phyloP scores from a whole-genome alignment of 305 asterid species.

The Petunia hybrid region DNA sequence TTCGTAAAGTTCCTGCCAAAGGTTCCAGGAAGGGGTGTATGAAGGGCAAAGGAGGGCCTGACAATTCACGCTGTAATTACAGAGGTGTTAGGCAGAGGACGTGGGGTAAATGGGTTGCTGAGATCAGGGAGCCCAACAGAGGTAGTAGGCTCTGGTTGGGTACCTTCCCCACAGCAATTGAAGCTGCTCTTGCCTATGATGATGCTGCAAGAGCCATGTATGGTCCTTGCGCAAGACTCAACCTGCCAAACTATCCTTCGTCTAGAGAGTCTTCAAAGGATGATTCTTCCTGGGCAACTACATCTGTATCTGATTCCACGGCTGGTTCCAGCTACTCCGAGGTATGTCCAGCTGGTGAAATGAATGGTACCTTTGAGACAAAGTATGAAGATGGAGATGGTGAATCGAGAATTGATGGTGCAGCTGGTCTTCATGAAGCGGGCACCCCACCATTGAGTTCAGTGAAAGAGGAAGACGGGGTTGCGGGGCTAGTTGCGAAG shows the following conservation, averaged over 20 bases:
- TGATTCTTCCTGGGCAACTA: slow-evolving; percentile 35
- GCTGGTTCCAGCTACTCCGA: slow-evolving; percentile 51
- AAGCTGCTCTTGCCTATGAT: slow-evolving; percentile 84
- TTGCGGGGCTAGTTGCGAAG: slow-evolving; percentile 31
- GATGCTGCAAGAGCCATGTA: slow-evolving; percentile 84
- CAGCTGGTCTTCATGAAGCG: slow-evolving; percentile 14
- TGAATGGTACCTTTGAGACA: neutral
- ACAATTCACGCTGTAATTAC: slow-evolving; percentile 64
- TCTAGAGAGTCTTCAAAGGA: slow-evolving; percentile 35
- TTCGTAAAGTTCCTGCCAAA: slow-evolving; percentile 74
- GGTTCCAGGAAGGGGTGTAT: slow-evolving; percentile 95
- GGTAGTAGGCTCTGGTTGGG: slow-evolving; percentile 91
- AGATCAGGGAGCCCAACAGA: slow-evolving; percentile 80
- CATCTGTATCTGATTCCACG: slow-evolving; percentile 48
- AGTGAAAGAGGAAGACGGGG: slow-evolving; percentile 32
- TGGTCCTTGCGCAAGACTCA: slow-evolving; percentile 70
- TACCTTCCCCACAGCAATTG: slow-evolving; percentile 62
- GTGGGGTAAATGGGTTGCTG: slow-evolving; percentile 99
- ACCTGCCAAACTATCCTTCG: slow-evolving; percentile 51
- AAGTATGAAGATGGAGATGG: slow-evolving; percentile 40
- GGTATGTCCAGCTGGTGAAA: slow-evolving; percentile 37
- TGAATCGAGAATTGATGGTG: neutral
- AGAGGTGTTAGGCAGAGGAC: slow-evolving; percentile 93
- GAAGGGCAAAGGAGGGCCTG: slow-evolving; percentile 96
- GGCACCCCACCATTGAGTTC: slow-evolving; percentile 38